A percentile compares a stretch with the other conserved stretches of the same genome.
These are phyloP conservation scores for Plectosphaerella sp. DNA, from an alignment of 2,329 filamentous ascomycete species.

Conservation along the genomic window DNA sequence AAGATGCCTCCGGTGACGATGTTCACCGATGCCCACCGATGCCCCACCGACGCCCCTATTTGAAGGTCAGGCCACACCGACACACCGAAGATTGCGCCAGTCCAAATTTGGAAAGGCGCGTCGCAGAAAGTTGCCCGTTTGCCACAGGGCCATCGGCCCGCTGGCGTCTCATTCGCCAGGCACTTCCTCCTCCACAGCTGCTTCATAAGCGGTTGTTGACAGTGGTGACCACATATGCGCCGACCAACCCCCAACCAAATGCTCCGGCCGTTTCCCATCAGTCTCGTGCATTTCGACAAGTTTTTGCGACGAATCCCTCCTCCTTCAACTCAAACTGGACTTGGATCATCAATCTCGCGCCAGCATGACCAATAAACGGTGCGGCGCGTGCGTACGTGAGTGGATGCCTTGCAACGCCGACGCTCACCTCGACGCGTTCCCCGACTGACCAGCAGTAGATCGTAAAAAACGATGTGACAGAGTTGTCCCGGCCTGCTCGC, in stretches of 20 bases:
- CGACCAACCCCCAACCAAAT: not conserved
- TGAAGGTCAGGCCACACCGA: too few relatives aligned
- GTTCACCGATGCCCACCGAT: not conserved
- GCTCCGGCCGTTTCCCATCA: not conserved
- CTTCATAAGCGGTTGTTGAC: not conserved
- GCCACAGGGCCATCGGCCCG: not conserved
- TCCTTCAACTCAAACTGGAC: not conserved
- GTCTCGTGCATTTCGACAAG: not conserved
- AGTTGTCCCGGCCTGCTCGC: slow-evolving; percentile 13
- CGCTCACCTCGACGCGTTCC: slow-evolving; percentile 12
- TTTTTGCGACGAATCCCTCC: not conserved
- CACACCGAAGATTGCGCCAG: not conserved
- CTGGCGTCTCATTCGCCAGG: too few relatives aligned
- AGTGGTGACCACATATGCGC: not conserved
- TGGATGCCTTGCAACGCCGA: slow-evolving; percentile 18
- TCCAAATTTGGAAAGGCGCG: not conserved
- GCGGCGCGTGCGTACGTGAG: slow-evolving; percentile 4
- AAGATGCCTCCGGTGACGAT: not conserved
- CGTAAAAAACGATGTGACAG: slow-evolving; percentile 6
- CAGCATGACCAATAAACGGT: not conserved
- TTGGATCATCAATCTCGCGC: not conserved
- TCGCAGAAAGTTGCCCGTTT: slow-evolving; percentile 1
- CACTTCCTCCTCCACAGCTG: not conserved
- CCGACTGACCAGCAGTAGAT: not conserved
- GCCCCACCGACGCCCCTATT: not conserved